A percentile compares a stretch with the other conserved stretches of the same genome.
Evolutionary conservation across 345 rosid genomes (phyloP).

Genomic region (Brassica napus): Da-Ae NC_063444.1:3214501-3215000

Average conservation of each 20-base stretch:
- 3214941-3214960: constrained; percentile 68
- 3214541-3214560: constrained; percentile 79
- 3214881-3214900: constrained; percentile 58
- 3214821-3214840: constrained; percentile 2
- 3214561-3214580: constrained; percentile 87
- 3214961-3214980: constrained; percentile 36
- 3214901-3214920: constrained; percentile 71
- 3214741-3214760: constrained; percentile 79
- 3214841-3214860: background rate
- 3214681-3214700: constrained; percentile 85
- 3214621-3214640: constrained; percentile 72
- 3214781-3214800: constrained; percentile 84
- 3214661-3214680: constrained; percentile 74
- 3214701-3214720: constrained; percentile 69
- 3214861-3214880: constrained; percentile 1
- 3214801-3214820: constrained; percentile 68
- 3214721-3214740: constrained; percentile 71
- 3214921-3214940: constrained; percentile 74
- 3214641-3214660: constrained; percentile 68
- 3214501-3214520: constrained; percentile 68
- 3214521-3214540: constrained; percentile 69
- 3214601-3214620: constrained; percentile 61
- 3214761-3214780: constrained; percentile 73
- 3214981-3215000: background rate
- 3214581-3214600: constrained; percentile 81